Conservation (phyloP, 805 yeast species). For the Teunomyces funiuensis region DNA sequence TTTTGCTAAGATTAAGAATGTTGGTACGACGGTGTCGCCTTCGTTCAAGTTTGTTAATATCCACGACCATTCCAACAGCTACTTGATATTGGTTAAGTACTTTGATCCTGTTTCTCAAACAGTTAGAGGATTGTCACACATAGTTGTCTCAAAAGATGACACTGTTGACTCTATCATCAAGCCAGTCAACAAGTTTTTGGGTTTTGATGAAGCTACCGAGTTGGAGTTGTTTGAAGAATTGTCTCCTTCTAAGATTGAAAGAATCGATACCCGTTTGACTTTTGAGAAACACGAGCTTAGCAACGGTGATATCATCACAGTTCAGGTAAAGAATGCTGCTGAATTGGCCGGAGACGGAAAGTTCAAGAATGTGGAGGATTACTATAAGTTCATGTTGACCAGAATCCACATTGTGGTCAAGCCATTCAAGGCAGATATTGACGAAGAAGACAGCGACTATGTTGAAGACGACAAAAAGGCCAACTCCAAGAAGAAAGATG, state of each 20-base stretch:
- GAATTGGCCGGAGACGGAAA: conserved; percentile 13
- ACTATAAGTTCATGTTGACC: conserved; percentile 55
- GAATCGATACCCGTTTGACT: conserved; percentile 37
- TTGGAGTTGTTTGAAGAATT: conserved; percentile 60
- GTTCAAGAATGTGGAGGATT: conserved; percentile 38
- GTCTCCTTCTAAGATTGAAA: conserved; percentile 51
- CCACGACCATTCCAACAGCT: conserved; percentile 19
- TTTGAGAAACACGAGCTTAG: conserved; percentile 59
- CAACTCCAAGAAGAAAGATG: not conserved
- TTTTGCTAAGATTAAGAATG: conserved; percentile 16
- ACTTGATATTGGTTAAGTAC: conserved; percentile 54
- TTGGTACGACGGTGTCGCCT: conserved; percentile 11
- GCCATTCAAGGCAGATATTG: conserved; percentile 46
- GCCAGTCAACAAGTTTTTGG: conserved; percentile 42
- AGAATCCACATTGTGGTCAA: conserved; percentile 59
- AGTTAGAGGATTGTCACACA: conserved; percentile 67
- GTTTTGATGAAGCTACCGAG: conserved; percentile 31
- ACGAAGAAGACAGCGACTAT: conserved; percentile 49
- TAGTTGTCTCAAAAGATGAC: conserved; percentile 50
- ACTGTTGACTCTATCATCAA: conserved; percentile 41
- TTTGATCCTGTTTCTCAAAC: conserved; percentile 58
- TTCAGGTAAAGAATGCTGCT: conserved; percentile 29
- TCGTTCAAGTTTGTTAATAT: conserved; percentile 14
- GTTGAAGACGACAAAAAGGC: conserved; percentile 21
- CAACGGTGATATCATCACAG: conserved; percentile 65